These are phyloP conservation scores for Kodamaea leandrae DNA, from an alignment of 805 yeast species.

Conservation along the genomic window DNA sequence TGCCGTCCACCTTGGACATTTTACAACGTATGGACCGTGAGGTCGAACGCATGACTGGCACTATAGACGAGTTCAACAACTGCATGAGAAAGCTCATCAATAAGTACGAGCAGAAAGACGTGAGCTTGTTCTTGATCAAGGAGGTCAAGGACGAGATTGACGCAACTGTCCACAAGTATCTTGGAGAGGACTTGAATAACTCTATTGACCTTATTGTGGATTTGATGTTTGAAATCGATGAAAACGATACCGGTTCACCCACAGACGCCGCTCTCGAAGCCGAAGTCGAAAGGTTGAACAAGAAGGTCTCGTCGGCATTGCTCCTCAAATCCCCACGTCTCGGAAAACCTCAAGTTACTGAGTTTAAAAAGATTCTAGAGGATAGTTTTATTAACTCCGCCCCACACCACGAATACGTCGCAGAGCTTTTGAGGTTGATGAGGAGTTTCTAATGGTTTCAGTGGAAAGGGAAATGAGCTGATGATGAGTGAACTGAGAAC, in stretches of 20 bases:
- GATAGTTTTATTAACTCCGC: slow-evolving; percentile 4
- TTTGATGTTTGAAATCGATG: slow-evolving; percentile 13
- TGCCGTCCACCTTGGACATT: slow-evolving; percentile 7
- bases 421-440: slow-evolving; percentile 6
- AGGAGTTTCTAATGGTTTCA: slow-evolving; percentile 4
- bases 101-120: slow-evolving; percentile 5
- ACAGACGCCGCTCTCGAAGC: background rate
- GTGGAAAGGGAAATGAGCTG: too few relatives aligned
- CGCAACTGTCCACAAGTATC: slow-evolving; percentile 9
- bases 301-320: slow-evolving; percentile 1
- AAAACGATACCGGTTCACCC: slow-evolving; percentile 1
- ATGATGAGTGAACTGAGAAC: too few relatives aligned
- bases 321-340: background rate
- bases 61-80: slow-evolving; percentile 11
- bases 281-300: slow-evolving; percentile 1
- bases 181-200: slow-evolving; percentile 12
- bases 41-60: slow-evolving; percentile 6
- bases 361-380: slow-evolving; percentile 4
- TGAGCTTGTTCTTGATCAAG: slow-evolving; percentile 6
- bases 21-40: slow-evolving; percentile 9
- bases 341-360: slow-evolving; percentile 1
- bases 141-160: slow-evolving; percentile 9
- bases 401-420: slow-evolving; percentile 6
- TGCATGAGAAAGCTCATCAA: slow-evolving; percentile 3
- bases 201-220: slow-evolving; percentile 14